Base-by-base conservation (phyloP, 2,329 filamentous ascomycete genomes). In the Kalmusia sp. region DNA sequence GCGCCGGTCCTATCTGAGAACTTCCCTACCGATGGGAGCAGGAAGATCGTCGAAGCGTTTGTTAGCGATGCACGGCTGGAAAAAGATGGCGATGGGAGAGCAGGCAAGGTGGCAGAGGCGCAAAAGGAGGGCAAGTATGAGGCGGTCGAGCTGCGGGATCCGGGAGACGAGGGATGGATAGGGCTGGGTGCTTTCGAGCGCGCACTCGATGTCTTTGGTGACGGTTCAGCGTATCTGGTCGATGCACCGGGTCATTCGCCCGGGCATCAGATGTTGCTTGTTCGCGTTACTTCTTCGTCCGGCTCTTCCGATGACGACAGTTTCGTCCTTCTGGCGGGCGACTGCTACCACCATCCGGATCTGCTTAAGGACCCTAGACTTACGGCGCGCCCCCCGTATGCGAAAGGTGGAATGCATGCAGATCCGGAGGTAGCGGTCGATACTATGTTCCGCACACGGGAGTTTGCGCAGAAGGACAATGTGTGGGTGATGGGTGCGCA, bases 221-320 rank as follows among this genome's bases (percentile, higher is more conserved):
- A 85, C 54, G 77, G 77, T 0, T 74, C 72, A n/a, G 63, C 82
- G 4, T 81, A 76, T 58, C 64, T 83, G 0, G 67, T 84, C 21
- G 78, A 83, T 58, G 76, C 77, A 0, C 82, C 82, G 0, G 82
- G 82, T 0, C 82, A 84, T 58, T 67, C 83, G 0, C 72, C 78
- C 11, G 82, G 82, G 0, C 82, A 84, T 57, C 67, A 83, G 12
- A 84, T 71, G 67, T 64, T 72, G 65, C 58, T 73, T 21, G 38
- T 71, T 2, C 49, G 69, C 2, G 64, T 64, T 0, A 68, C 57
- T 15, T 30, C 39, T 9, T 25, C 25, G 19, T 30, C 25, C n/a
- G n/a, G 19, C 2, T 49, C 39, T 8, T 17, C 17, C 15, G 35
- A 51, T 1, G 55, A 59, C 0, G 59, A 61, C 21, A 60, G 65